Percentiles rank a stretch among this genome's conserved stretches.
Conservation (phyloP, 495 filamentous ascomycete genomes). For the Tuber melanosporum region DNA sequence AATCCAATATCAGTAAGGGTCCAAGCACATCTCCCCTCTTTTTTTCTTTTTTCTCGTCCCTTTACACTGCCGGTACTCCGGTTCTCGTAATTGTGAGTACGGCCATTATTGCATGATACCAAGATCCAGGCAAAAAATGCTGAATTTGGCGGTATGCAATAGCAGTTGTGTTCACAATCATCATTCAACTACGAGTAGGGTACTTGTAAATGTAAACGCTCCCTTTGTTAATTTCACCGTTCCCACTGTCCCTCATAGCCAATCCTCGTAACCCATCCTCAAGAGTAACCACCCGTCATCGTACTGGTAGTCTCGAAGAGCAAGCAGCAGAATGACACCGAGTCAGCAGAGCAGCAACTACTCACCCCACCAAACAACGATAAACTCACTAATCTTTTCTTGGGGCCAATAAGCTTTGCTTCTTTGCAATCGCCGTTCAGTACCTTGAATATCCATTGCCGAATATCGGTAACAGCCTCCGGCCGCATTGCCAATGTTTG, state of each 20-base stretch:
- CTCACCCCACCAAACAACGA: not conserved
- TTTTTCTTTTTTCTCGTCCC: not conserved
- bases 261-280: not conserved
- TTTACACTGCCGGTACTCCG: too few species aligned
- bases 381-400: not conserved
- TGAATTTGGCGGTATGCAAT: too few species aligned
- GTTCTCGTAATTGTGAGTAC: too few species aligned
- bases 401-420: not conserved
- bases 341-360: not conserved
- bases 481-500: not conserved
- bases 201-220: not conserved
- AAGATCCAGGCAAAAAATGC: too few species aligned
- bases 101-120: too few species aligned
- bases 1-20: not conserved
- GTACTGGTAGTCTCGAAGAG: not conserved
- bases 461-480: not conserved
- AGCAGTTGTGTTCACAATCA: too few species aligned
- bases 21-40: not conserved
- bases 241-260: not conserved
- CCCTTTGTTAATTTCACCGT: not conserved
- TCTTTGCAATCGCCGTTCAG: not conserved
- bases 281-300: not conserved
- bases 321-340: not conserved
- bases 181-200: too few species aligned
- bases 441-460: not conserved